A percentile compares a stretch with the other conserved stretches of the same genome.
phyloP scores from a whole-genome alignment of 108 stramenopile genomes.

The Cyclotella choctawhatcheeana region DNA sequence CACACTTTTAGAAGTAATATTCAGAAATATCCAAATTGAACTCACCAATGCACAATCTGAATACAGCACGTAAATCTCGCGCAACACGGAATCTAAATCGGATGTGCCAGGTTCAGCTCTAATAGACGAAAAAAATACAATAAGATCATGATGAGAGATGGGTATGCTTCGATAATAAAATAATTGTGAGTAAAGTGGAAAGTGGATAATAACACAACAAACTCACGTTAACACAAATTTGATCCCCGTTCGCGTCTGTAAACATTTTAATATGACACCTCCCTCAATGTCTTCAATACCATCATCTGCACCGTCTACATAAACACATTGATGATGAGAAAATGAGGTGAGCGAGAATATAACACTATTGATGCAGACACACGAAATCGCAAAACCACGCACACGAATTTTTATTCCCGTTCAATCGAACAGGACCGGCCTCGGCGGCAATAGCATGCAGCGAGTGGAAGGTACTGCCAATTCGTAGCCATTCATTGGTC shows the following conservation, averaged over 20 bases:
- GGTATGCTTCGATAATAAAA: too few species aligned
- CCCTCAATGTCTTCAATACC: constrained; percentile 88
- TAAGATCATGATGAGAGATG: too few species aligned
- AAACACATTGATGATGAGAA: too few species aligned
- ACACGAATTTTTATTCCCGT: constrained; percentile 71
- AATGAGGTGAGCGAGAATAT: background rate
- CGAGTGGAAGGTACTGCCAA: constrained; percentile 89
- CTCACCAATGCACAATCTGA: constrained; percentile 78
- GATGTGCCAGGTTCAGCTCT: constrained; percentile 72
- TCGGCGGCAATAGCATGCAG: constrained; percentile 88
- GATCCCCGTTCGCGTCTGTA: constrained; percentile 86
- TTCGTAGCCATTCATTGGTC: constrained; percentile 90
- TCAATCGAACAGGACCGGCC: constrained; percentile 71
- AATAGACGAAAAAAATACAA: background rate
- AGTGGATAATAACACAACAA: too few species aligned
- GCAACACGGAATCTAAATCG: constrained; percentile 68
- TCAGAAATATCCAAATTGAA: background rate
- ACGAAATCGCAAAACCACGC: constrained; percentile 12
- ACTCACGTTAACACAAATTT: constrained; percentile 91
- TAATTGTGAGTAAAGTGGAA: too few species aligned
- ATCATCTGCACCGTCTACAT: constrained; percentile 84
- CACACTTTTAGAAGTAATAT: too few species aligned
- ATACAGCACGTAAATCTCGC: constrained; percentile 84
- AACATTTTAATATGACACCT: constrained; percentile 63
- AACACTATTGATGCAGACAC: background rate